A percentile compares a stretch with the other conserved stretches of the same genome.
These are phyloP conservation scores for Dactylis glomerata DNA, from an alignment of 176 grass and related monocot genomes.

Conservation along the genomic window DNA sequence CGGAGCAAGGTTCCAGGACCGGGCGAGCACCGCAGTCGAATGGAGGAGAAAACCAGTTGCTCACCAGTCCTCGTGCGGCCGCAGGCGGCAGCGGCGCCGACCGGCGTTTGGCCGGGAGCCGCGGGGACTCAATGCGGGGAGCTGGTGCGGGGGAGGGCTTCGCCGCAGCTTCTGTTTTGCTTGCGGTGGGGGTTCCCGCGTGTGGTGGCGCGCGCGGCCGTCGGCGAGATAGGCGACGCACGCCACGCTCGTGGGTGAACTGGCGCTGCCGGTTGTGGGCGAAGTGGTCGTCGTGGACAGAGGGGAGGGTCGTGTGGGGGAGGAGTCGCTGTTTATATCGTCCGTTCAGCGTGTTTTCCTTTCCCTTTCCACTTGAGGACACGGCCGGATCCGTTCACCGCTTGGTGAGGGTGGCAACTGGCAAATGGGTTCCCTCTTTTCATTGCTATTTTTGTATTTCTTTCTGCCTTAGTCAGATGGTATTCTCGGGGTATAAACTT, in stretches of 20 bases:
- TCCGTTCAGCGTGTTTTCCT: not conserved
- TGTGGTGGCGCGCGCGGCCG: not conserved
- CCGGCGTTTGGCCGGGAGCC: not conserved
- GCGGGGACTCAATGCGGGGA: conserved; percentile 38
- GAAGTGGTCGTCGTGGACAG: not conserved
- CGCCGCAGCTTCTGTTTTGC: not conserved
- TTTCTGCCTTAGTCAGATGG: too few relatives aligned
- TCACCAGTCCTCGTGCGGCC: not conserved
- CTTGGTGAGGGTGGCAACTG: not conserved
- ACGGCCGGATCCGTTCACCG: not conserved
- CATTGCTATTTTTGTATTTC: too few relatives aligned
- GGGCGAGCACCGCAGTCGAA: not conserved
- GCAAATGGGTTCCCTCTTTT: not conserved
- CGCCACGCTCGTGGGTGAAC: not conserved
- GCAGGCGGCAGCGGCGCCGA: not conserved
- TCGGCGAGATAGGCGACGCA: conserved; percentile 25
- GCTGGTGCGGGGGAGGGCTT: not conserved
- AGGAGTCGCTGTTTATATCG: conserved; percentile 34
- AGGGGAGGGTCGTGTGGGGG: not conserved
- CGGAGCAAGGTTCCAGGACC: not conserved
- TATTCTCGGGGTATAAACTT: too few relatives aligned
- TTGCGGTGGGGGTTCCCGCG: not conserved
- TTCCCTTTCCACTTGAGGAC: not conserved
- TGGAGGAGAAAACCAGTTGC: too few relatives aligned
- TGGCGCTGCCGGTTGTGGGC: conserved; percentile 1